Percentiles rank a stretch among this genome's conserved stretches.
These are phyloP conservation scores for Populus hybrid DNA, from an alignment of 441 rosid species.

Conservation along the genomic window DNA sequence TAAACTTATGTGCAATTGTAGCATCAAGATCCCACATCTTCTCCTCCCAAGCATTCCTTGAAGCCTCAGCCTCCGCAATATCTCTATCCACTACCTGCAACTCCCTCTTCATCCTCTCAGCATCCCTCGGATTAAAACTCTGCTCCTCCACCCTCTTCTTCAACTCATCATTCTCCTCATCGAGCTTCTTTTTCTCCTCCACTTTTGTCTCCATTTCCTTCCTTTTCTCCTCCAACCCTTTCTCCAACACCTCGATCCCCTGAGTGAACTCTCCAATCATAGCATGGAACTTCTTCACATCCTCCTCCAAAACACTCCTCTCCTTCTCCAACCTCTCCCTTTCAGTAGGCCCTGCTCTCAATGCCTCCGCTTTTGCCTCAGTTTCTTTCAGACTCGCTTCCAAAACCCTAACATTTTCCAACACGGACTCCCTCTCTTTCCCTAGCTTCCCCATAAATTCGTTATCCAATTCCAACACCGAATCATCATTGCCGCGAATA, in stretches of 20 bases:
- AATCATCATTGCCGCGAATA: constrained; percentile 59
- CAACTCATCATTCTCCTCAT: constrained; percentile 70
- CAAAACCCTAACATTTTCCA: constrained; percentile 34
- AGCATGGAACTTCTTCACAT: constrained; percentile 56
- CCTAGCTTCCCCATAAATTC: constrained; percentile 59
- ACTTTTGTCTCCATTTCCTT: constrained; percentile 49
- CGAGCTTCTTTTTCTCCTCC: constrained; percentile 55
- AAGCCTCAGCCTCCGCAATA: constrained; percentile 56
- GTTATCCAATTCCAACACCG: constrained; percentile 49
- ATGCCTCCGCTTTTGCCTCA: constrained; percentile 43
- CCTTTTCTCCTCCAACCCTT: constrained; percentile 54
- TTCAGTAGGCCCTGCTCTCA: constrained; percentile 53
- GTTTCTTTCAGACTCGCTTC: constrained; percentile 35
- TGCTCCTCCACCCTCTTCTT: constrained; percentile 68
- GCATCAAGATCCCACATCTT: constrained; percentile 79
- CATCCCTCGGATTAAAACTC: constrained; percentile 71
- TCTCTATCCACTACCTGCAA: constrained; percentile 83
- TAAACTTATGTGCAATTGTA: constrained; percentile 42
- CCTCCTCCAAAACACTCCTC: constrained; percentile 57
- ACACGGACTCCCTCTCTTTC: constrained; percentile 42
- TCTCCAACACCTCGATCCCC: constrained; percentile 41
- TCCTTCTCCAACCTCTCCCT: constrained; percentile 57
- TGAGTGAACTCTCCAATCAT: constrained; percentile 45
- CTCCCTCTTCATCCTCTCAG: constrained; percentile 95
- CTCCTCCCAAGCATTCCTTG: constrained; percentile 76